Conservation (phyloP, 208 protist species). For the Acanthamoeba sp. region DNA sequence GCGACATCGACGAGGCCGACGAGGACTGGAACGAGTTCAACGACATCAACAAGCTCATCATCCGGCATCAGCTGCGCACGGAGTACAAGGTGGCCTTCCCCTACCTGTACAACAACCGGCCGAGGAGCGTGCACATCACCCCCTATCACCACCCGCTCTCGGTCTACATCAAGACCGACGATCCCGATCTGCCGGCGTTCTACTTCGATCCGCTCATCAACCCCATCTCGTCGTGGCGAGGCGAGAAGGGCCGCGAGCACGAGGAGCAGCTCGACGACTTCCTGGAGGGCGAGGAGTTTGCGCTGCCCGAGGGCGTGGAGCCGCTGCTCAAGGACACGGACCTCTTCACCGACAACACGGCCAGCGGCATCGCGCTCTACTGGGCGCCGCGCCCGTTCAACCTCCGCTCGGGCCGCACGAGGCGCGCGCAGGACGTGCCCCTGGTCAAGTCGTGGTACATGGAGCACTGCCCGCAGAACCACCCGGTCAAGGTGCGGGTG, state of each 20-base stretch:
- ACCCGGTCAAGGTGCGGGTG: conserved; percentile 97
- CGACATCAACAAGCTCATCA: conserved; percentile 99
- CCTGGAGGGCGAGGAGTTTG: conserved; percentile 85
- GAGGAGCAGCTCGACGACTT: conserved; percentile 26
- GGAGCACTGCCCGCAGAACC: conserved; percentile 88
- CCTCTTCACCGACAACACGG: conserved; percentile 96
- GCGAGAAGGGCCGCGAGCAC: not conserved
- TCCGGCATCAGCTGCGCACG: conserved; percentile 99
- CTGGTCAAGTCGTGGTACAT: conserved; percentile 99
- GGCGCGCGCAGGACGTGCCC: conserved; percentile 98
- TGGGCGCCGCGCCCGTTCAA: conserved; percentile 99
- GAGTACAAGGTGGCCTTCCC: conserved; percentile 99
- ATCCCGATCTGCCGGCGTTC: conserved; percentile 98
- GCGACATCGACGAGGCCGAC: conserved; percentile 91
- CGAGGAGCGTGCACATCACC: conserved; percentile 94
- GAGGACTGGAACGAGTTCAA: conserved; percentile 99
- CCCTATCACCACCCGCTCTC: conserved; percentile 96
- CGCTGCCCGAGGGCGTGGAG: conserved; percentile 88
- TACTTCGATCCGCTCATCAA: conserved; percentile 99
- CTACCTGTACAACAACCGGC: conserved; percentile 98
- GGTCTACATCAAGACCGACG: conserved; percentile 94
- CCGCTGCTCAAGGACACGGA: conserved; percentile 90
- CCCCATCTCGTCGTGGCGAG: conserved; percentile 93
- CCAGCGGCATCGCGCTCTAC: conserved; percentile 96
- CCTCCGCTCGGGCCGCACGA: conserved; percentile 95